These are phyloP conservation scores for Rhodotorula babjevae DNA, from an alignment of 768 basidiomycete genomes.

Conservation along the genomic window DNA sequence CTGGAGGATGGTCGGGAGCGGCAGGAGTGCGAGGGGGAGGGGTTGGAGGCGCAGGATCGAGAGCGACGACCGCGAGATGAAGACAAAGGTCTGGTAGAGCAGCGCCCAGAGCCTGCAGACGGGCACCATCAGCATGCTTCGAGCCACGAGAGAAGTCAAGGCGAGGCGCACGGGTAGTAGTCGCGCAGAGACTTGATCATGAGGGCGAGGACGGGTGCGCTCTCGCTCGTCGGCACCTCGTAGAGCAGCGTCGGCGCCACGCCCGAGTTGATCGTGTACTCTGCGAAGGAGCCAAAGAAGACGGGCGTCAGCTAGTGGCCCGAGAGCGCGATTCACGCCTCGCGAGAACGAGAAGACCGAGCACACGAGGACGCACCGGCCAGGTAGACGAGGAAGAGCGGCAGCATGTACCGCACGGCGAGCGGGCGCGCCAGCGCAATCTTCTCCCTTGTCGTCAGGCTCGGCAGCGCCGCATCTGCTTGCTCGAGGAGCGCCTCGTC, in stretches of 20 bases:
- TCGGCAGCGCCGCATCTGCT: slow-evolving; percentile 28
- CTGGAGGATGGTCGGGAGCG: slow-evolving; percentile 58
- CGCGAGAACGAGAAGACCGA: neutral
- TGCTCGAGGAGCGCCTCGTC: neutral
- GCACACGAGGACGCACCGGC: slow-evolving; percentile 56
- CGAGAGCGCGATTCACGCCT: no score
- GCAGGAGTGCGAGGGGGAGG: slow-evolving; percentile 62
- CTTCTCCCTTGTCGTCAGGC: slow-evolving; percentile 69
- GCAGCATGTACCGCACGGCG: slow-evolving; percentile 81
- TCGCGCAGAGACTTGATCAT: slow-evolving; percentile 80
- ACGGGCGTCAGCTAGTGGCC: no score
- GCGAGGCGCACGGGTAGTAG: slow-evolving; percentile 58
- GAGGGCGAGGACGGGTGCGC: slow-evolving; percentile 62
- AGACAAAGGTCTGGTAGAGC: slow-evolving; percentile 81
- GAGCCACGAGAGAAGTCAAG: neutral
- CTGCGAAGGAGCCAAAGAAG: slow-evolving; percentile 43
- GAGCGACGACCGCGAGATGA: slow-evolving; percentile 85
- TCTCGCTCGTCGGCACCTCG: slow-evolving; percentile 64
- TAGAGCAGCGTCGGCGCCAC: slow-evolving; percentile 85
- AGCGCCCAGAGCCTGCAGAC: slow-evolving; percentile 52
- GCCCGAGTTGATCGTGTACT: slow-evolving; percentile 92
- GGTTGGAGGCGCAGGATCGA: slow-evolving; percentile 72
- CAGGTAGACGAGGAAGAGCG: slow-evolving; percentile 62
- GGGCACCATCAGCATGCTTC: neutral
- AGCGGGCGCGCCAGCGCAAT: slow-evolving; percentile 74